Evolutionary conservation across 208 protist genomes (phyloP), one percentile per base, ranked within the genome.

Genomic region (Acanthamoeba triangularis): DNA sequence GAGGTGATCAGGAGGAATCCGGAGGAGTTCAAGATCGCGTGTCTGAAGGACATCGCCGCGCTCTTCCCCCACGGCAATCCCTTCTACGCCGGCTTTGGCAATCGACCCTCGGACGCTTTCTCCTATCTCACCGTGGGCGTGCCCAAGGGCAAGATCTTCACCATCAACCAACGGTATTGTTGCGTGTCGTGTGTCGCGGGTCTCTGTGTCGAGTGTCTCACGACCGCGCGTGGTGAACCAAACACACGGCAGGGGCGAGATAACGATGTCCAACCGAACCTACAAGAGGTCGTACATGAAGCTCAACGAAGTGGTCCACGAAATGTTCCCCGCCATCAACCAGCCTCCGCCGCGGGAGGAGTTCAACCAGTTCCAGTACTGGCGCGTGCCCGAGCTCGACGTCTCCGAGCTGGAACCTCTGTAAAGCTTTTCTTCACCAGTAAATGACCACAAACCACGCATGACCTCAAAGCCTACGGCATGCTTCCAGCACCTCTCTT

Each of bases 71-170:
- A 90, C 0, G 54, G 28, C 11, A 33, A 94, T 7, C 96, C 97
- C 11, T 98, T 98, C 90, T 97, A 98, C 88, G 97, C 97, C 14
- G 96, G 98, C 41, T 98, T 98, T 95, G 97, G 98, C 52, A 98
- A 98, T 95, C 82, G 97, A 30, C 87, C 61, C 49, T 90, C 91
- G n/a, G 98, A 98, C 95, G 95, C 74, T 3, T 54, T 97, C 30
- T 96, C 97, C 8, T 98, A 98, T 96, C 74, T 72, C 28, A 82
- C 93, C 0, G 98, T 98, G 41, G 97, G 97, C n/a, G 95, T 98
- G 10, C 97, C 98, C 47, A 72, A 94, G 20, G 84, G 82, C 23
- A 96, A 96, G 85, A 98, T 98, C 47, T 97, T 98, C 67, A 97
- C 96, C n/a, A 98, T 98, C 85, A 98, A 98, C 95, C 95, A 94